phyloP scores from a whole-genome alignment of 257 asterid species.

The Solanum verrucosum region DNA sequence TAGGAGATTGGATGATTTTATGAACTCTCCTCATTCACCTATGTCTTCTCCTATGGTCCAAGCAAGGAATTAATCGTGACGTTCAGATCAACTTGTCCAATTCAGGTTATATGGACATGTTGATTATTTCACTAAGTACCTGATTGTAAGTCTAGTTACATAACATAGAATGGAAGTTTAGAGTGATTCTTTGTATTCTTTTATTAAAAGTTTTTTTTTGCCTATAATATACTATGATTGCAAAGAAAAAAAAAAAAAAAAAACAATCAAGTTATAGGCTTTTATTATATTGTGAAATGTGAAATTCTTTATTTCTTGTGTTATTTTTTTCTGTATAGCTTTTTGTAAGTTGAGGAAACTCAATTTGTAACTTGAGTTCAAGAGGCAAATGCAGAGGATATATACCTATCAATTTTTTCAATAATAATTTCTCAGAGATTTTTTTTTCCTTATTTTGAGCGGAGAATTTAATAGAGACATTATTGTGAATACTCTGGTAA shows the following conservation, averaged over 20 bases:
- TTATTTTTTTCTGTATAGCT: not conserved
- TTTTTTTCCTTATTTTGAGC: no score
- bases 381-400: not conserved
- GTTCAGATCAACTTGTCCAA: not conserved
- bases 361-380: not conserved
- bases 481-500: no score
- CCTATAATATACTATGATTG: not conserved
- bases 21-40: constrained; percentile 8
- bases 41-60: constrained; percentile 8
- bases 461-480: no score
- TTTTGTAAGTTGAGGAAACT: not conserved
- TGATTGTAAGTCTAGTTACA: not conserved
- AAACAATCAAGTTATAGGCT: not conserved
- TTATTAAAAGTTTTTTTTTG: not conserved
- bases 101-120: not conserved
- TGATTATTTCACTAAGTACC: no score
- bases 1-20: constrained; percentile 1
- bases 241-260: not conserved
- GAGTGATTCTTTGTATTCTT: not conserved
- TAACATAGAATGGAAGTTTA: not conserved
- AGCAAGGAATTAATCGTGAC: not conserved
- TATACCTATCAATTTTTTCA: not conserved
- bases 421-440: not conserved
- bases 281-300: not conserved
- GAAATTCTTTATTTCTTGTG: not conserved